Percentiles rank a stretch among this genome's conserved stretches.
Evolutionary conservation across 768 basidiomycete genomes (phyloP).

Genomic region (Vararia minispora): DNA sequence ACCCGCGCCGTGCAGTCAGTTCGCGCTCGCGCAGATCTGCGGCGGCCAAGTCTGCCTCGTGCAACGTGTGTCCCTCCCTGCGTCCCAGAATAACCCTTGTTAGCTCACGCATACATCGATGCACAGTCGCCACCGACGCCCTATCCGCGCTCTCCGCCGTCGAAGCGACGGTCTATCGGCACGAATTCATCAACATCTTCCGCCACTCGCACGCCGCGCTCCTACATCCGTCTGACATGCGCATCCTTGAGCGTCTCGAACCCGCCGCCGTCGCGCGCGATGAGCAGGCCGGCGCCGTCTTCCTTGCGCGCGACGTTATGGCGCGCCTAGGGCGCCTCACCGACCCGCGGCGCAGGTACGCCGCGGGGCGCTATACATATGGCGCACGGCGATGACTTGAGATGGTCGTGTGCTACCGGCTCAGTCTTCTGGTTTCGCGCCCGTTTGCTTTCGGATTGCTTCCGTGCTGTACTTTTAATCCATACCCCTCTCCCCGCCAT

Average conservation of each 20-base stretch:
- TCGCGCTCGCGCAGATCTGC: constrained; percentile 15
- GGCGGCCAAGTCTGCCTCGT: constrained; percentile 16
- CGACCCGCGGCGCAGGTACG: too few relatives aligned
- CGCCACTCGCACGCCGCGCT: constrained; percentile 24
- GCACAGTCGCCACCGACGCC: constrained; percentile 7
- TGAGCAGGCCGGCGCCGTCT: constrained; percentile 25
- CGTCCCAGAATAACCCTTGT: neutral
- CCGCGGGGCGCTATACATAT: too few relatives aligned
- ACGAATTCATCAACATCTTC: constrained; percentile 30
- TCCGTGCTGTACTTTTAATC: too few relatives aligned
- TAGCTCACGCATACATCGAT: neutral
- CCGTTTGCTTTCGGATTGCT: too few relatives aligned
- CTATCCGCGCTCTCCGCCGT: constrained; percentile 21
- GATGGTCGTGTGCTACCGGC: too few relatives aligned
- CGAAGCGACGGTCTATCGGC: constrained; percentile 24
- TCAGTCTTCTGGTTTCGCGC: too few relatives aligned
- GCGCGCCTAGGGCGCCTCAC: constrained; percentile 21
- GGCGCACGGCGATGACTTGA: too few relatives aligned
- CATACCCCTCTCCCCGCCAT: too few relatives aligned
- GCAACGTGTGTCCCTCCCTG: constrained; percentile 9
- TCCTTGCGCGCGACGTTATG: constrained; percentile 24
- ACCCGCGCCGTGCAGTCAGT: constrained; percentile 2
- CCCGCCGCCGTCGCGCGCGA: constrained; percentile 21
- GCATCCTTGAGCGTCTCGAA: constrained; percentile 23
- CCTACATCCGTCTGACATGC: constrained; percentile 25